Base-by-base conservation (phyloP, 441 rosid species). In the Croton setiger region DNA sequence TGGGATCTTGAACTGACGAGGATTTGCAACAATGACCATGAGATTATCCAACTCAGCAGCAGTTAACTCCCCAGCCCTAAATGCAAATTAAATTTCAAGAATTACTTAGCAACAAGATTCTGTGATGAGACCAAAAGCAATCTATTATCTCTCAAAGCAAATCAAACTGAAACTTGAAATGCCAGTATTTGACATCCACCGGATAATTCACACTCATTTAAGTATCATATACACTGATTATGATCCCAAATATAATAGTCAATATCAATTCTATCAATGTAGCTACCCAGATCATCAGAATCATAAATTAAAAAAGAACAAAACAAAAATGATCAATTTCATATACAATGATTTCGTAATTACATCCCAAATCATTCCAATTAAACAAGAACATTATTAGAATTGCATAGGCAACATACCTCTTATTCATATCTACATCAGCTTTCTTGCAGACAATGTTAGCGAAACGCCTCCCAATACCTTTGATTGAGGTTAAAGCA, bases 361-460 rank as follows among this genome's bases (percentile, higher is more conserved):
- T n/a, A n/a, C n/a, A 11, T 18, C 21, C 36, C 44, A 52, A 37
- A 37, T 36, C 7, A 5, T 11, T 12, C 33, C 3, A 21, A 54
- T 21, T 9, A 23, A 21, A 21, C 35, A 21, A 8, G 23, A 54
- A 10, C 13, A 68, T 37, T 7, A 33, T n/a, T n/a, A 47, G n/a
- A 9, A 45, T 5, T 54, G 21, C 10, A 15, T 17, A 43, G 39
- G 39, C 27, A 44, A 1, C 60, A 58, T 0, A 89, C 93, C 96
- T 84, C 72, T 87, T 89, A 81, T 87, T 89, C 96, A 87, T 89
- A 84, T 87, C 95, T 35, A 89, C 90, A 74, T 89, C 93, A 6
- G 96, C 96, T 70, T 87, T 89, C 86, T 89, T 89, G 88, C 96
- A 89, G 67, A 86, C 91, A 39, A 87, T 84, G 84, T 89, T 87